These are phyloP conservation scores for Cladosporium austrohemisphaericum DNA, from an alignment of 2,329 filamentous ascomycete species.

Conservation along the genomic window DNA sequence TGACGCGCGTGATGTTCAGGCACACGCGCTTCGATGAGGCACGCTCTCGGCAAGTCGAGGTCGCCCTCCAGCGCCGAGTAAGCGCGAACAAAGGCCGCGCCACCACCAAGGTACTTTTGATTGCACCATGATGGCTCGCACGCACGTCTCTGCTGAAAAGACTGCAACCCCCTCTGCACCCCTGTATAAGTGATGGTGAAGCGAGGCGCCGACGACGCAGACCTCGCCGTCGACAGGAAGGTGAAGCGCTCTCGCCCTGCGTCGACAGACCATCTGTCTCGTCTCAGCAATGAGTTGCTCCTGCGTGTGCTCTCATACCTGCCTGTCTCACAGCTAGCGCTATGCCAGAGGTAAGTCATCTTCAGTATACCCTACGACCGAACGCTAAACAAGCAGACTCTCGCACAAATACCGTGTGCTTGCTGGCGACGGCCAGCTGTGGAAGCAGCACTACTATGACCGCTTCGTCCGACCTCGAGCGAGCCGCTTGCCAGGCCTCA, in stretches of 20 bases:
- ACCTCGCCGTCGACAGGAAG: slow-evolving; percentile 3
- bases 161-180: neutral
- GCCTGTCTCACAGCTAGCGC: slow-evolving; percentile 64
- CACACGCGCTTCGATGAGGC: no score
- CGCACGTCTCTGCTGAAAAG: neutral
- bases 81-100: slow-evolving; percentile 2
- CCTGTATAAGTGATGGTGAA: slow-evolving; percentile 14
- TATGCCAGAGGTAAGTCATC: slow-evolving; percentile 53
- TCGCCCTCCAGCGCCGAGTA: no score
- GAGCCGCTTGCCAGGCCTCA: slow-evolving; percentile 67
- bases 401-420: slow-evolving; percentile 72
- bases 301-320: slow-evolving; percentile 78
- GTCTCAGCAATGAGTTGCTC: slow-evolving; percentile 81
- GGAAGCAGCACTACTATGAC: slow-evolving; percentile 84
- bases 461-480: slow-evolving; percentile 82
- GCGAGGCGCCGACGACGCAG: slow-evolving; percentile 13
- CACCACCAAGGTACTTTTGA: slow-evolving; percentile 8
- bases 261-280: slow-evolving; percentile 60
- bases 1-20: no score
- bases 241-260: slow-evolving; percentile 9
- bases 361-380: neutral
- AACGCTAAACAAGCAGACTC: slow-evolving; percentile 53
- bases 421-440: slow-evolving; percentile 78
- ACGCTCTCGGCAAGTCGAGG: no score
- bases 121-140: slow-evolving; percentile 3